Evolutionary conservation across 1,284 basidiomycete species (phyloP), one percentile per base, ranked within the genome.

Genomic region (Apiotrichum gracile): DNA sequence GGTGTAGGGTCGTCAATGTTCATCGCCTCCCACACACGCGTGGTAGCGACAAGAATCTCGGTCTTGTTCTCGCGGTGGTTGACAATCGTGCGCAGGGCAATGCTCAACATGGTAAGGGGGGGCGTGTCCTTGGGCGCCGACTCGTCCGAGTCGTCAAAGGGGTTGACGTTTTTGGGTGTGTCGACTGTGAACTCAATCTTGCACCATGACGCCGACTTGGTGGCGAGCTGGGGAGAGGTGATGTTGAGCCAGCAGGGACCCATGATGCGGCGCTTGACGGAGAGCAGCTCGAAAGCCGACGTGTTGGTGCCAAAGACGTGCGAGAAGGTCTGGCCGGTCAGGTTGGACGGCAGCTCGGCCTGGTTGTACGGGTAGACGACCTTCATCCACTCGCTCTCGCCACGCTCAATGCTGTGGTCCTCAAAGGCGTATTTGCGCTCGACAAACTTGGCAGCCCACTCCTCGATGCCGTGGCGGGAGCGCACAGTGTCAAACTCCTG

Each of bases 191-290:
- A 87, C 76, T 98, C 94, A 25, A 96, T 78, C 77, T 96, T 94
- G 68, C 91, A 94, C 92, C 92, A 97, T 0, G 89, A 93, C 19
- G 87, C 88, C 10, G 86, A 85, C 73, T 88, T 86, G 65, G 85
- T 76, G 51, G 87, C 85, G 21, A 90, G 76, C 42, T 81, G 75
- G 13, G 85, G 83, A 24, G 85, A 81, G 70, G 87, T 85, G 60
- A 99, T 81, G 55, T 87, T 82, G 47, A 99, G 79, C 96, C 94
- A 98, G 72, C 96, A 98, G 0, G 96, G 93, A 3, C 96, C 96
- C 90, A 97, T 97, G 60, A 98, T 97, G 76, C 91, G 92, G 34
- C 92, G 84, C 76, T 97, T 97, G 51, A 98, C 67, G 1, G 92
- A 91, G n/a, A 99, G 82, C 9, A 93, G 78, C 73, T 98, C 96